Evolutionary conservation across 805 yeast genomes (phyloP).

Genomic region (Kazachstania africana): DNA sequence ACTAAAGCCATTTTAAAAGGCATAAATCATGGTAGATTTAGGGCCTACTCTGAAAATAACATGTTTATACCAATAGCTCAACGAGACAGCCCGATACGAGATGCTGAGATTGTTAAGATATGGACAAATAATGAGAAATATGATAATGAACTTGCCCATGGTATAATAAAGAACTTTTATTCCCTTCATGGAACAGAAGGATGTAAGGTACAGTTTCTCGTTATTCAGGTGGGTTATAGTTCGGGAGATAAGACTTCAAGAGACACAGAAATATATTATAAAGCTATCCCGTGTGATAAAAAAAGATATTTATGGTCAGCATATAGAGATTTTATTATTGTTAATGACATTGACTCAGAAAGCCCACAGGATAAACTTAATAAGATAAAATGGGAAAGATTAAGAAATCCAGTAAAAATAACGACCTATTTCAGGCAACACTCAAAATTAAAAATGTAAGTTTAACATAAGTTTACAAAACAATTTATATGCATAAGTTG

Average conservation of each 20-base stretch:
- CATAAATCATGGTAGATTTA: conserved; percentile 3
- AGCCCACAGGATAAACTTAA: background rate
- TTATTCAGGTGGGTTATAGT: background rate
- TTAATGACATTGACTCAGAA: background rate
- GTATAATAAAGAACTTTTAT: no score
- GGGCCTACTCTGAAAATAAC: conserved; percentile 10
- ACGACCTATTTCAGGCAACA: background rate
- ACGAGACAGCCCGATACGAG: conserved; percentile 2
- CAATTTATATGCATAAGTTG: no score
- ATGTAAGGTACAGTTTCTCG: background rate
- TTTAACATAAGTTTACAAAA: no score
- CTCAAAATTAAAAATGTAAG: background rate
- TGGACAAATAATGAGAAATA: conserved; percentile 4
- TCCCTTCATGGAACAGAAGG: no score
- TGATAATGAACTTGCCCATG: background rate
- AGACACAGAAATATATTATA: no score
- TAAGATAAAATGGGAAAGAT: background rate
- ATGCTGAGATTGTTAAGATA: conserved; percentile 7
- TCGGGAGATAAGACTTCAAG: background rate
- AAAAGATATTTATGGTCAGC: background rate
- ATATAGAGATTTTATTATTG: background rate
- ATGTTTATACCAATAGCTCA: conserved; percentile 12
- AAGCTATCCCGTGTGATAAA: background rate
- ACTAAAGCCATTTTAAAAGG: conserved; percentile 3
- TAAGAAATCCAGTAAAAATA: background rate